phyloP scores from a whole-genome alignment of 164 flowering plant genomes.

The Platanus orientalis region DNA sequence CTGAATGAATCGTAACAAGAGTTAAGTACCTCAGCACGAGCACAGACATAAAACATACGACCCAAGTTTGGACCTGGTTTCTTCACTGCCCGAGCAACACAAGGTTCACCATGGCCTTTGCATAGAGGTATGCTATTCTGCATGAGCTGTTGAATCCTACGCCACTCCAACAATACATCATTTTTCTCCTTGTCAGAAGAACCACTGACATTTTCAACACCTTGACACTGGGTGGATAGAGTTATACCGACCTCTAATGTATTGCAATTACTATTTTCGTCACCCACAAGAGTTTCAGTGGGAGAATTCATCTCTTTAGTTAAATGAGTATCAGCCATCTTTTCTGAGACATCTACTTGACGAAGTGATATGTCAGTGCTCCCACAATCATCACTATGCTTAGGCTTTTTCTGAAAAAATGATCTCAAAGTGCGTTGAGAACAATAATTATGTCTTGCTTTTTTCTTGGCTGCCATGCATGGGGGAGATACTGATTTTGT shows the following conservation, averaged over 20 bases:
- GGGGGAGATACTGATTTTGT: conserved; percentile 7
- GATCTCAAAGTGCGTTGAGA: conserved; percentile 73
- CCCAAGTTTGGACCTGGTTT: conserved; percentile 84
- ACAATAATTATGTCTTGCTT: conserved; percentile 32
- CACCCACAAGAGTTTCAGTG: conserved; percentile 10
- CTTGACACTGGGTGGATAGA: conserved; percentile 28
- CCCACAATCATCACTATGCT: conserved; percentile 8
- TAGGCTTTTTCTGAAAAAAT: conserved; percentile 57
- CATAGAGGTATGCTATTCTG: conserved; percentile 85
- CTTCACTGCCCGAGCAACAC: conserved; percentile 84
- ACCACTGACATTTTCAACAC: conserved; percentile 9
- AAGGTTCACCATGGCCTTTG: conserved; percentile 85
- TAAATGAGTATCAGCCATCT: conserved; percentile 4
- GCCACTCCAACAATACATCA: conserved; percentile 71
- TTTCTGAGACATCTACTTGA: conserved; percentile 20
- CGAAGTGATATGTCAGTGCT: conserved; percentile 11
- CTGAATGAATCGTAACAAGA: background rate
- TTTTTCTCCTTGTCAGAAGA: conserved; percentile 39
- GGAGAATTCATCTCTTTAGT: conserved; percentile 9
- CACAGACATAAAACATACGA: conserved; percentile 83
- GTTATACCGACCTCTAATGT: conserved; percentile 8
- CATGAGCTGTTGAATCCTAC: conserved; percentile 81
- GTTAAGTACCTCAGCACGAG: conserved; percentile 83
- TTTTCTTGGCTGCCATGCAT: conserved; percentile 36
- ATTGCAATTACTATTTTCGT: conserved; percentile 10